Conservation (phyloP, 371 early-diverging fungal genomes). For the Apophysomyces sp. region DNA sequence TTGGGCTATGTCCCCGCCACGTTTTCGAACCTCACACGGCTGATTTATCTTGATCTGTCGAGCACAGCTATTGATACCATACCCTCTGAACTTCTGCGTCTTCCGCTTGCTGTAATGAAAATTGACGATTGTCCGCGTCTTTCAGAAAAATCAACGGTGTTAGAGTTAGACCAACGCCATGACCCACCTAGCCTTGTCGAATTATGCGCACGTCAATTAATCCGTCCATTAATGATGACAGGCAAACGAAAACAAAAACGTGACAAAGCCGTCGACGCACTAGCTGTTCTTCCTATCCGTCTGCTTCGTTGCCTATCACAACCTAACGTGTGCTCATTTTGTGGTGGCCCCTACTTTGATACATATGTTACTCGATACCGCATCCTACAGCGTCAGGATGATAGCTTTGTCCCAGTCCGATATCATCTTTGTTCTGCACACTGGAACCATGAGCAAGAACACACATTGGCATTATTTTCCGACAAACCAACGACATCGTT, state of each 20-base stretch:
- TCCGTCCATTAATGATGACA: not conserved
- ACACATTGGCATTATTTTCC: conserved; percentile 13
- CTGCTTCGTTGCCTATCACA: conserved; percentile 47
- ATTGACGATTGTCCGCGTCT: conserved; percentile 11
- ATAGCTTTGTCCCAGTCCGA: conserved; percentile 12
- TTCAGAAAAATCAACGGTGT: not conserved
- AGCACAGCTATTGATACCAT: conserved; percentile 27
- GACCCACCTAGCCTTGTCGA: conserved; percentile 22
- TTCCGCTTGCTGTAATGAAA: conserved; percentile 13
- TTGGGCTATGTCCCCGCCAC: conserved; percentile 29
- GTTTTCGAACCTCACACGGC: conserved; percentile 9
- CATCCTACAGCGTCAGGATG: conserved; percentile 51
- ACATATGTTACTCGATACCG: conserved; percentile 52
- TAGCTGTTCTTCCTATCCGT: not conserved
- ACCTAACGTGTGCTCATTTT: conserved; percentile 72
- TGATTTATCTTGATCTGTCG: conserved; percentile 28
- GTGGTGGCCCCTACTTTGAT: conserved; percentile 81
- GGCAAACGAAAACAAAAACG: not conserved
- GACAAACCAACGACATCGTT: not conserved
- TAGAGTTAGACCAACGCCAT: conserved; percentile 7
- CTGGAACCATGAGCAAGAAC: conserved; percentile 23
- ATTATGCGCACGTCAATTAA: conserved; percentile 13
- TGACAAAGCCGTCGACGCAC: not conserved
- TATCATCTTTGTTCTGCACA: conserved; percentile 26
- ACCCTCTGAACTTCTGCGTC: conserved; percentile 29